Percentiles rank a stretch among this genome's conserved stretches.
phyloP scores from a whole-genome alignment of 768 basidiomycete species.

The Boletus reticuloceps region DNA sequence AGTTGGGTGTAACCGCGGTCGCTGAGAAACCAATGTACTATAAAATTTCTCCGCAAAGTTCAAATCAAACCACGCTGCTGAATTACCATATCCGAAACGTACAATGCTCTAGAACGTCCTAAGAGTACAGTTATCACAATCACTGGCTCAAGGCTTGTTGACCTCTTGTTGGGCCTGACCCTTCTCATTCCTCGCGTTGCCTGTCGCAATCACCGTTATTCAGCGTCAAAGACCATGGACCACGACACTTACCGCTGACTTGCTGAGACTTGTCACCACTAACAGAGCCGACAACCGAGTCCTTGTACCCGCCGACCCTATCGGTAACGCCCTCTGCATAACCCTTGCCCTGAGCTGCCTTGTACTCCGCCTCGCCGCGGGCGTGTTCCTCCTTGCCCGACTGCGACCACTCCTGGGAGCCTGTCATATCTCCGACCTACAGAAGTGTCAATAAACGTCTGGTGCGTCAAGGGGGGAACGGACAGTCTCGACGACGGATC shows the following conservation, averaged over 20 bases:
- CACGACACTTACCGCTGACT: constrained; percentile 36
- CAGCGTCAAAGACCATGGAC: fast-evolving
- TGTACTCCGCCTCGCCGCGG: constrained; percentile 46
- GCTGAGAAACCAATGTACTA: neutral
- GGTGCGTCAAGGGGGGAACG: neutral
- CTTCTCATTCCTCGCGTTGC: constrained; percentile 53
- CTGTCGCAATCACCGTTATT: constrained; percentile 25
- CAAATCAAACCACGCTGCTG: neutral
- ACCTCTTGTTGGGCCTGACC: constrained; percentile 52
- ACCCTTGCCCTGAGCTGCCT: constrained; percentile 47
- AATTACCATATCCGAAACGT: neutral
- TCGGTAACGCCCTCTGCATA: constrained; percentile 49
- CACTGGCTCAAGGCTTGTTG: constrained; percentile 37
- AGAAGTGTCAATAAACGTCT: neutral
- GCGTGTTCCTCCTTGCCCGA: constrained; percentile 51
- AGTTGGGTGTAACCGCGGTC: constrained; percentile 49
- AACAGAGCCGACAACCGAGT: constrained; percentile 52
- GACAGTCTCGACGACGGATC: constrained; percentile 34
- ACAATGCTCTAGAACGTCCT: neutral
- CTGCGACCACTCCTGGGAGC: constrained; percentile 40
- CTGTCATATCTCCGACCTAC: constrained; percentile 42
- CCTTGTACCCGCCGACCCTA: constrained; percentile 48
- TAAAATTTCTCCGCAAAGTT: neutral
- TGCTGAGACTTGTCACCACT: constrained; percentile 56
- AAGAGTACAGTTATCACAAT: neutral